Base-by-base conservation (phyloP, 305 asterid genomes). In the Ruellia speciosa region DNA sequence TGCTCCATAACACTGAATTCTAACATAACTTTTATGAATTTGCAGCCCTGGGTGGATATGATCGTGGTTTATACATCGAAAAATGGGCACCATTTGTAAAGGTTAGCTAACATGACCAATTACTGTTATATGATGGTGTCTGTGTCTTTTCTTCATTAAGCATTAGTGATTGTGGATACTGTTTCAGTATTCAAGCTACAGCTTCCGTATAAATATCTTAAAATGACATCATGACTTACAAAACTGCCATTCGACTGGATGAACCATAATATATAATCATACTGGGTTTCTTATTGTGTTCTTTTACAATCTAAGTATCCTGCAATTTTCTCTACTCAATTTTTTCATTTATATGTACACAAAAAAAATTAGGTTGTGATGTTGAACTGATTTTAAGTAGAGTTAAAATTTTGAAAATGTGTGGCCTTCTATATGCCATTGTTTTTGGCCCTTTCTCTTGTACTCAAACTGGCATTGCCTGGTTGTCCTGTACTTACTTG, bases 1-100 rank as follows among this genome's bases (percentile, higher is more conserved):
- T 43, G 7, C 49, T 43, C 16, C 2, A 43, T 43, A 43, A 43
- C 49, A 43, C 10, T 8, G 24, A 54, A 14, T 50, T 60, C 66
- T 18, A 14, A 48, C 54, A 55, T 24, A 14, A 16, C 33, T 53
- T 14, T 49, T 33, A 15, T 31, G 24, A 14, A 15, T 73, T 70
- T 84, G 59, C 86, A 92, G 99, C 86, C 43, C 95, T 92, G 52
- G 99, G 96, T 63, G 97, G 99, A 72, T 92, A 66, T 75, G 77
- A 57, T 53, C 95, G 81, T 64, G 95, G 95, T 68, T 70, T 92
- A 56, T 92, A 88, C 75, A 83, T 72, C 7, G 99, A 92, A 72
- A 75, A 86, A 75, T 88, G 99, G 97, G 90, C 87, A 54, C 94
- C 94, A 54, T 92, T 92, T 74, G 83, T 88, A 52, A 92, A 84